phyloP scores from a whole-genome alignment of 1,139 yeast species.

The Diutina catenulata region DNA sequence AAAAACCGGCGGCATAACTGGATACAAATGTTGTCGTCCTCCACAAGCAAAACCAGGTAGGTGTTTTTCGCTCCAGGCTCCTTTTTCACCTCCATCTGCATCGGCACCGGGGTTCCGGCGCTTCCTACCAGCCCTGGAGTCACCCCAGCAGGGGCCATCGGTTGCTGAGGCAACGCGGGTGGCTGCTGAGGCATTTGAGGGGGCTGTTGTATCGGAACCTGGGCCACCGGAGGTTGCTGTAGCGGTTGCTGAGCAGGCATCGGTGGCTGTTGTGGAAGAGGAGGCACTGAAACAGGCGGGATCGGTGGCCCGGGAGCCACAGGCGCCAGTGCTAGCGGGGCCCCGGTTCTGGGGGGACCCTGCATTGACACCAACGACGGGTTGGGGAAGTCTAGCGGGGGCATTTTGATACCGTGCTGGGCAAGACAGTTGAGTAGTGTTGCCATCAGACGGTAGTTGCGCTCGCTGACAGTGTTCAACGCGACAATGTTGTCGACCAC shows the following conservation, averaged over 20 bases:
- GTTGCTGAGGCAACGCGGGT: background rate
- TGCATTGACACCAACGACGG: slow-evolving; percentile 18
- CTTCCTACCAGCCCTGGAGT: background rate
- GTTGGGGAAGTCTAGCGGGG: slow-evolving; percentile 46
- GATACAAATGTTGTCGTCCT: slow-evolving; percentile 79
- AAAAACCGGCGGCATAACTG: slow-evolving; percentile 69
- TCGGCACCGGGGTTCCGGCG: background rate
- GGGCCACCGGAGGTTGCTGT: slow-evolving; percentile 7
- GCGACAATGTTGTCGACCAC: slow-evolving; percentile 49
- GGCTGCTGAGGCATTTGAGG: slow-evolving; percentile 16
- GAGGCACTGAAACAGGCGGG: background rate
- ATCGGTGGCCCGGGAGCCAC: slow-evolving; percentile 2
- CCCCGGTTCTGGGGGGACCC: slow-evolving; percentile 8
- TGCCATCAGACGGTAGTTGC: slow-evolving; percentile 40
- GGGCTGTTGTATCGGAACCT: slow-evolving; percentile 8
- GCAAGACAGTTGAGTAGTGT: slow-evolving; percentile 35
- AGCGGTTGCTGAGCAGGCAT: slow-evolving; percentile 7
- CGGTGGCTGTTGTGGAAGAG: slow-evolving; percentile 8
- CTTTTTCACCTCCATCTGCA: background rate
- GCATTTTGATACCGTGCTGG: slow-evolving; percentile 56
- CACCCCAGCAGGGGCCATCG: too few species aligned
- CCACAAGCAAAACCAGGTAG: slow-evolving; percentile 70
- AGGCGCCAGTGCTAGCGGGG: slow-evolving; percentile 6
- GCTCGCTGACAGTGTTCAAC: slow-evolving; percentile 44
- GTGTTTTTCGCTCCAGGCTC: slow-evolving; percentile 23